A percentile compares a stretch with the other conserved stretches of the same genome.
These are phyloP conservation scores for Tulasnella sp. DNA, from an alignment of 768 basidiomycete genomes.

Conservation along the genomic window DNA sequence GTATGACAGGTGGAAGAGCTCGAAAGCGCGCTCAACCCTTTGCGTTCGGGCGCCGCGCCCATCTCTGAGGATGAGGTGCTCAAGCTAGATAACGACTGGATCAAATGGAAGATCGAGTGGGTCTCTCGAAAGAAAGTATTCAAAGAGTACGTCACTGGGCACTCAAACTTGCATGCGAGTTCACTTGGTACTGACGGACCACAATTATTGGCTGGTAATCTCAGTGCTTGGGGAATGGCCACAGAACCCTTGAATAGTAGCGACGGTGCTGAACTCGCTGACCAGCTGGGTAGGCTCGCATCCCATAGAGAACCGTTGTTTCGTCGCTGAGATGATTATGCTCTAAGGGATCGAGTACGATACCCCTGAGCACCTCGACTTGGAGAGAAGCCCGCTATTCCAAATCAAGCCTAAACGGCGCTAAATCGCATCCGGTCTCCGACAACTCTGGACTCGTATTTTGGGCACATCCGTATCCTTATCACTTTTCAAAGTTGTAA, in stretches of 20 bases:
- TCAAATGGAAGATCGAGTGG: constrained; percentile 76
- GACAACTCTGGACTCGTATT: no score
- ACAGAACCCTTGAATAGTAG: constrained; percentile 58
- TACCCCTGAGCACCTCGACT: constrained; percentile 50
- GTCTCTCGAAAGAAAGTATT: constrained; percentile 63
- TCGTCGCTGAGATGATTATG: not conserved
- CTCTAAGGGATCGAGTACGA: constrained; percentile 57
- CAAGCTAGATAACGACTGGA: constrained; percentile 63
- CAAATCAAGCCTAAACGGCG: constrained; percentile 12
- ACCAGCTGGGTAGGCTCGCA: constrained; percentile 49
- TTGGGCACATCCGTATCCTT: no score
- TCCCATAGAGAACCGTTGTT: not conserved
- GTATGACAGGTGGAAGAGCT: constrained; percentile 40
- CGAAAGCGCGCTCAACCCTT: constrained; percentile 44
- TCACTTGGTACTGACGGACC: not conserved
- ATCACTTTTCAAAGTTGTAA: no score
- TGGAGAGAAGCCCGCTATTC: constrained; percentile 60
- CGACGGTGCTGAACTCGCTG: constrained; percentile 52
- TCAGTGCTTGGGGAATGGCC: constrained; percentile 66
- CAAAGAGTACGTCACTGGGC: constrained; percentile 42
- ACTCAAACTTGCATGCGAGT: not conserved
- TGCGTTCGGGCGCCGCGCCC: constrained; percentile 55
- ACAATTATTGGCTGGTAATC: no score
- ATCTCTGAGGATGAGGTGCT: constrained; percentile 64
- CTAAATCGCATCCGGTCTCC: constrained; percentile 1